phyloP scores from a whole-genome alignment of 495 filamentous ascomycete species.

The Entonaema liquescens region DNA sequence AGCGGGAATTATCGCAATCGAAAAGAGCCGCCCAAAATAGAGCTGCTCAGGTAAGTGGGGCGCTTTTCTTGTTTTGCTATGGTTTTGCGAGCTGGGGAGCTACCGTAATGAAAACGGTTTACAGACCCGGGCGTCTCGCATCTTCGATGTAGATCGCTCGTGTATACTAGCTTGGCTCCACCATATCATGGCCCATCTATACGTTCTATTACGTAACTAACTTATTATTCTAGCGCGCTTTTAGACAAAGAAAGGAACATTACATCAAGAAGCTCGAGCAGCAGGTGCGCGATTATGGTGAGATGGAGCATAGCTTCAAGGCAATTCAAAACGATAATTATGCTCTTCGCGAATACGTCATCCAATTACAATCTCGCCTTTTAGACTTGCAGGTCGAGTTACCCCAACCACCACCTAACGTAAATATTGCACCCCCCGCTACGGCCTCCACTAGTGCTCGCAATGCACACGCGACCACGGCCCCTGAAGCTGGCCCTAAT shows the following conservation, averaged over 20 bases:
- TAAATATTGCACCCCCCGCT: slow-evolving; percentile 57
- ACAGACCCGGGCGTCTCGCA: slow-evolving; percentile 10
- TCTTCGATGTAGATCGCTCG: slow-evolving; percentile 20
- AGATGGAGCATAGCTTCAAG: slow-evolving; percentile 75
- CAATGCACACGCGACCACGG: slow-evolving; percentile 34
- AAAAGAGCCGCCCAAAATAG: slow-evolving; percentile 97
- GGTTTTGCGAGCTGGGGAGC: slow-evolving; percentile 29
- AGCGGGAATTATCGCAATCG: slow-evolving; percentile 90
- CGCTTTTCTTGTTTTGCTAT: slow-evolving; percentile 12
- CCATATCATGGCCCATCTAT: slow-evolving; percentile 9
- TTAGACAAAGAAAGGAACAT: slow-evolving; percentile 95
- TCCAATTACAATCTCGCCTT: slow-evolving; percentile 87
- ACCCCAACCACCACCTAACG: slow-evolving; percentile 75
- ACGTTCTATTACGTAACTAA: slow-evolving; percentile 42
- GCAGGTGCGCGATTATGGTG: slow-evolving; percentile 78
- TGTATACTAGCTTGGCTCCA: slow-evolving; percentile 18
- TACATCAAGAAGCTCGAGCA: slow-evolving; percentile 98
- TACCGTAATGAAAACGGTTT: slow-evolving; percentile 23
- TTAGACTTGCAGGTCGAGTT: slow-evolving; percentile 83
- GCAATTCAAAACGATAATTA: slow-evolving; percentile 86
- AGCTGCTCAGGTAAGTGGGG: slow-evolving; percentile 82
- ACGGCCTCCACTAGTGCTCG: slow-evolving; percentile 55
- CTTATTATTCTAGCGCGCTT: slow-evolving; percentile 74
- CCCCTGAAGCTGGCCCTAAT: slow-evolving; percentile 25
- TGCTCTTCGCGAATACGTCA: slow-evolving; percentile 87